A percentile compares a stretch with the other conserved stretches of the same genome.
Evolutionary conservation across 1,139 yeast species (phyloP).

Genomic region (Hyphopichia khmerensis): DNA sequence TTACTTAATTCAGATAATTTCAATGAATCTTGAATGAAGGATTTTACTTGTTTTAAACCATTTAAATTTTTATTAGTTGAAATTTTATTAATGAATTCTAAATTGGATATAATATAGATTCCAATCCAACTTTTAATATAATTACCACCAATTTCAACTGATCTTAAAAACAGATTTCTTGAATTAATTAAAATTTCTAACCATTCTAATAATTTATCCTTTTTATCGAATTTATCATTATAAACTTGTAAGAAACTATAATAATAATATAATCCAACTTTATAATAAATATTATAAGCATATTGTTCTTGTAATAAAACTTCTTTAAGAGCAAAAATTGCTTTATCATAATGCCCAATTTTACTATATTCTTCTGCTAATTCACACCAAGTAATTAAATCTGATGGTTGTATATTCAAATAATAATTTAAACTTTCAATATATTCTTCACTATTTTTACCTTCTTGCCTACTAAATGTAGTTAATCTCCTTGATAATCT

Average conservation of each 20-base stretch:
- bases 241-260: constrained; percentile 23
- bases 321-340: constrained; percentile 69
- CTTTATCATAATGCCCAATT: constrained; percentile 65
- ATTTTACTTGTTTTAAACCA: constrained; percentile 19
- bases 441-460: constrained; percentile 25
- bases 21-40: constrained; percentile 20
- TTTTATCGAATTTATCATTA: constrained; percentile 15
- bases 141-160: constrained; percentile 73
- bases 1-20: constrained; percentile 19
- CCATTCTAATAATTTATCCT: constrained; percentile 24
- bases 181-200: constrained; percentile 30
- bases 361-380: constrained; percentile 60
- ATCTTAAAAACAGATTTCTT: constrained; percentile 59
- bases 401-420: constrained; percentile 64
- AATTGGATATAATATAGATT: constrained; percentile 40
- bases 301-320: constrained; percentile 64
- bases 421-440: constrained; percentile 49
- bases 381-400: constrained; percentile 76
- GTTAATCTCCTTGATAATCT: constrained; percentile 33
- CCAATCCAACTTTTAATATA: constrained; percentile 81
- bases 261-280: constrained; percentile 20
- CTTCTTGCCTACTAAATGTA: constrained; percentile 28
- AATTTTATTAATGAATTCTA: constrained; percentile 22
- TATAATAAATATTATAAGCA: constrained; percentile 70
- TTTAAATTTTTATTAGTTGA: constrained; percentile 10